Base-by-base conservation (phyloP, 768 basidiomycete genomes). In the Lyophyllum decastes region DNA sequence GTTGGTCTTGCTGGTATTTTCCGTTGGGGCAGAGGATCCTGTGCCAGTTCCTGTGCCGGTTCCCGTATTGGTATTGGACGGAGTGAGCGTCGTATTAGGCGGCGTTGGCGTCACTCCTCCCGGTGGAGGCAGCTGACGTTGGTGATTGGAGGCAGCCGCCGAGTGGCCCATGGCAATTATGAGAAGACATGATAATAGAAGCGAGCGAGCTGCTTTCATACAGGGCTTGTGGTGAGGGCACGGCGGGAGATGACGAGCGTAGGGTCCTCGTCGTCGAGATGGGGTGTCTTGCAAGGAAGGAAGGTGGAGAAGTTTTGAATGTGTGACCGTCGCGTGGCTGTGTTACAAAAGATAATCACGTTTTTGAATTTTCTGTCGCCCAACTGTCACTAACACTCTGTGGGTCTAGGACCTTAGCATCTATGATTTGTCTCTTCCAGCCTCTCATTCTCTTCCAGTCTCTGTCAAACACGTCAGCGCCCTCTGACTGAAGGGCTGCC, bases 151-250 rank as follows among this genome's bases (percentile, higher is more conserved):
- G 41, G 69, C 68, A 26, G 56, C 45, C 22, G 58, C 64, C 26
- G 61, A 24, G 41, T 66, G 64, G 27, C 58, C 59, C 17, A 62
- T 47, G 27, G 65, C 64, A 25, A 68, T 62, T 22, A 65, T 59
- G 30, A 71, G 65, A 46, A 70, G 43, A 53, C 68, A 69, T 46
- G 70, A 63, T 26, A 69, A n/a, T 24, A 71, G 54, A 51, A 70
- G 65, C 7, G 67, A 61, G 30, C 44, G 60, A n/a, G 61, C 50
- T 48, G 64, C 38, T 59, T 66, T 73, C 72, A 70, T 71, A 45
- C 22, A 49, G 61, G 57, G 59, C 56, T 44, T 33, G 38, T 21
- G 25, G 47, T 34, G 45, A 30, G 30, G 33, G 27, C n/a, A 43
- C 10, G 30, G 17, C 17, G 51, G 43, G 46, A 19, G 33, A 27